Evolutionary conservation across 257 asterid genomes (phyloP), one percentile per base, ranked within the genome.

Genomic region (Buddleja alternifolia): DNA sequence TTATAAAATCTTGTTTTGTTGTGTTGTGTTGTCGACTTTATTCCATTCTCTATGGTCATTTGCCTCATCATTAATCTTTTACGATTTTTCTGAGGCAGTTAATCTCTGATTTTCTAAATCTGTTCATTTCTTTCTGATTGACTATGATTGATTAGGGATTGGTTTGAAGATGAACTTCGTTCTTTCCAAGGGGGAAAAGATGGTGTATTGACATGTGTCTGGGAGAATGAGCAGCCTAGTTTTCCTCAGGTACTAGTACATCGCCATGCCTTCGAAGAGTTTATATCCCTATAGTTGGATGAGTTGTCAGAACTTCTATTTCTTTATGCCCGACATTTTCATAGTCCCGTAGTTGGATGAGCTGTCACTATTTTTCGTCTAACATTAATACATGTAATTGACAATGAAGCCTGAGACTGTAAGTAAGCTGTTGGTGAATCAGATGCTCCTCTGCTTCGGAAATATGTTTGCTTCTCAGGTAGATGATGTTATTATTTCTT

Each of bases 391-490:
- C 54, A 24, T 75, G 67, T 36, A 44, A 65, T 37, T 59, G 71
- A 63, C 67, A 78, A 67, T 91, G 89, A 82, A 94, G 99, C 95
- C 99, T 45, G 99, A 91, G 85, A 86, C 90, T 45, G 79, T 83
- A 71, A 81, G 97, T 86, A 94, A 89, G 90, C 83, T 85, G 96
- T 80, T 91, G 88, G 97, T 94, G 75, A 94, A 91, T 83, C 97
- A 94, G 78, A 89, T 88, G 97, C 99, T 94, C 80, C 93, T 94
- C 77, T 94, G 88, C 83, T 91, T 94, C 41, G 99, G 99, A 60
- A 77, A 80, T 68, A 87, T 94, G 86, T 94, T 94, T 86, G 97
- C 99, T 72, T 89, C 86, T 59, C 96, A 88, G 94, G 99, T 94
- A 80, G 71, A 77, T 73, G 70, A 60, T 71, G 39, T 48, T 53